Evolutionary conservation across 1,139 yeast genomes (phyloP).

Genomic region (Saccharomycopsis crataegensis): DNA sequence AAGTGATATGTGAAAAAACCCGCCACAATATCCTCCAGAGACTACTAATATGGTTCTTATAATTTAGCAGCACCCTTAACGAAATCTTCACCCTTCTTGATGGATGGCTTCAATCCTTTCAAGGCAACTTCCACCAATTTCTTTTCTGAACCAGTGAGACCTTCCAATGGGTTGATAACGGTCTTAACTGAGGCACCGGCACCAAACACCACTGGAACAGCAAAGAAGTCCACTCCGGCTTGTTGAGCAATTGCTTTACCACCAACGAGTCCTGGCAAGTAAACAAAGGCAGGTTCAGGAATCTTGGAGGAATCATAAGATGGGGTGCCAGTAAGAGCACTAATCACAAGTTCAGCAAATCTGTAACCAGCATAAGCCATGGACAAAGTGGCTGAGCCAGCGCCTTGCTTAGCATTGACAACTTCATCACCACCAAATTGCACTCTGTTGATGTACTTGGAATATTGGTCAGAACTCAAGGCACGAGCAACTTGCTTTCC

Average conservation of each 20-base stretch:
- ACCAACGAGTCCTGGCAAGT: conserved; percentile 48
- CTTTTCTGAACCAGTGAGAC: conserved; percentile 36
- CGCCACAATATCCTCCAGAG: too few species aligned
- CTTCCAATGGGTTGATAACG: conserved; percentile 39
- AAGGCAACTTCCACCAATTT: conserved; percentile 45
- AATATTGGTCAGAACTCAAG: conserved; percentile 32
- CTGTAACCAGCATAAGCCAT: conserved; percentile 75
- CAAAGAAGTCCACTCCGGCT: conserved; percentile 44
- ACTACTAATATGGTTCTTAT: not conserved
- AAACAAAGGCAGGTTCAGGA: conserved; percentile 45
- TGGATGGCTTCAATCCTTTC: conserved; percentile 46
- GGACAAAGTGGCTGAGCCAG: conserved; percentile 70
- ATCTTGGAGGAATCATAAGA: conserved; percentile 23
- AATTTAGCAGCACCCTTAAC: conserved; percentile 29
- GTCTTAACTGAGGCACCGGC: conserved; percentile 43
- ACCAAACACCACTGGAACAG: conserved; percentile 50
- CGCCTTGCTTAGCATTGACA: conserved; percentile 69
- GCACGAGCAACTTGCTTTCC: conserved; percentile 26
- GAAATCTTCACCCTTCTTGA: conserved; percentile 54
- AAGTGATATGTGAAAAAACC: too few species aligned
- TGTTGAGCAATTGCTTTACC: conserved; percentile 40
- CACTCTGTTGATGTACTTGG: conserved; percentile 48
- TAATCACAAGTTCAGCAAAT: conserved; percentile 53
- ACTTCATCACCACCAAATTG: conserved; percentile 79
- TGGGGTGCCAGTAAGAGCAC: conserved; percentile 34